phyloP scores from a whole-genome alignment of 306 rosid species.

The Citrullus mucosospermus region DNA sequence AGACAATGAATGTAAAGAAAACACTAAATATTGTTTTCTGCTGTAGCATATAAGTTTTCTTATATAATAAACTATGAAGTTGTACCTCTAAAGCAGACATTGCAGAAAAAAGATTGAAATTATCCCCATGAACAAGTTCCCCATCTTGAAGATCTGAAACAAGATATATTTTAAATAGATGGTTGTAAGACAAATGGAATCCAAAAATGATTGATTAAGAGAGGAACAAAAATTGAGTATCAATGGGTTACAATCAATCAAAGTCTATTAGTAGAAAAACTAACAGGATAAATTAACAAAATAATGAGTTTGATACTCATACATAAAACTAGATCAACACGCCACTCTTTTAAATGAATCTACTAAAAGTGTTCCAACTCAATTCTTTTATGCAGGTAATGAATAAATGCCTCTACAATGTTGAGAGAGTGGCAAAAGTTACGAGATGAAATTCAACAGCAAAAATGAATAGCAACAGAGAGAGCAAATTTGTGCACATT shows the following conservation, averaged over 20 bases:
- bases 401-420: neutral
- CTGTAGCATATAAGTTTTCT: neutral
- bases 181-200: neutral
- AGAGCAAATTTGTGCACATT: neutral
- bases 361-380: neutral
- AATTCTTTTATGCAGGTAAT: neutral
- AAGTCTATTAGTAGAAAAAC: neutral
- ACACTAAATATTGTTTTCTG: neutral
- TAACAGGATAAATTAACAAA: neutral
- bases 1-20: neutral
- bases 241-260: neutral
- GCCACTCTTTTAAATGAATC: neutral
- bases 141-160: conserved; percentile 87
- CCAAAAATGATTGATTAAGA: neutral
- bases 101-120: conserved; percentile 89
- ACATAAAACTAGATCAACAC: neutral
- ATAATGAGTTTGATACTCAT: neutral
- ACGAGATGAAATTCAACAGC: neutral
- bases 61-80: neutral
- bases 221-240: neutral
- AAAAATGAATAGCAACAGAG: too few species aligned
- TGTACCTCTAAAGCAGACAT: conserved; percentile 95
- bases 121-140: conserved; percentile 84
- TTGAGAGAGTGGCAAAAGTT: neutral
- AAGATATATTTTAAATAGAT: conserved; percentile 7